Conservation (phyloP, 768 basidiomycete genomes). For the Crucibulum laeve region DNA sequence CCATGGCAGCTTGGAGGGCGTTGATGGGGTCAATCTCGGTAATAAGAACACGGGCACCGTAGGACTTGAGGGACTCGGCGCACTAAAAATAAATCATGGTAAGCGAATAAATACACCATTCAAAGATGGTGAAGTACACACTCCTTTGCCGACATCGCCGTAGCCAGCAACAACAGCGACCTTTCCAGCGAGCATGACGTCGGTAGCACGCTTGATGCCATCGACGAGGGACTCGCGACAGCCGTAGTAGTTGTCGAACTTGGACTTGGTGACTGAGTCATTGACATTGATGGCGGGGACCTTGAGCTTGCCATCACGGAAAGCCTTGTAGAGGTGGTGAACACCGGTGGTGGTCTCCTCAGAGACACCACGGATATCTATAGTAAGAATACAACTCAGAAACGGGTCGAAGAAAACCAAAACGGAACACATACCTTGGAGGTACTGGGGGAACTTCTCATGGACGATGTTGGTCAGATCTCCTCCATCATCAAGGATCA, state of each 20-base stretch:
- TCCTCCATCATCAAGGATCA: slow-evolving; percentile 99
- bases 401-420: neutral
- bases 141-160: slow-evolving; percentile 99
- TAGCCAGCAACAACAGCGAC: slow-evolving; percentile 98
- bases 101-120: neutral
- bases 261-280: slow-evolving; percentile 99
- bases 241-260: slow-evolving; percentile 98
- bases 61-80: slow-evolving; percentile 94
- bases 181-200: slow-evolving; percentile 99
- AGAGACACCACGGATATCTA: slow-evolving; percentile 89
- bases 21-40: slow-evolving; percentile 99
- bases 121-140: too few relatives aligned
- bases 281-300: slow-evolving; percentile 99
- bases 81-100: slow-evolving; percentile 49
- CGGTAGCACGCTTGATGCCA: slow-evolving; percentile 99
- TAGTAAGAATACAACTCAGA: slow-evolving; percentile 5
- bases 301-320: slow-evolving; percentile 94
- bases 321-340: slow-evolving; percentile 97
- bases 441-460: slow-evolving; percentile 91
- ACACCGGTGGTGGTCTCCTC: slow-evolving; percentile 99
- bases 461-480: slow-evolving; percentile 94
- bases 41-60: slow-evolving; percentile 92
- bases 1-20: slow-evolving; percentile 99
- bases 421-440: slow-evolving; percentile 47
- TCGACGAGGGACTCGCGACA: slow-evolving; percentile 99